Evolutionary conservation across 1,284 basidiomycete species (phyloP).

Genomic region (Abortiporus biennis): DNA sequence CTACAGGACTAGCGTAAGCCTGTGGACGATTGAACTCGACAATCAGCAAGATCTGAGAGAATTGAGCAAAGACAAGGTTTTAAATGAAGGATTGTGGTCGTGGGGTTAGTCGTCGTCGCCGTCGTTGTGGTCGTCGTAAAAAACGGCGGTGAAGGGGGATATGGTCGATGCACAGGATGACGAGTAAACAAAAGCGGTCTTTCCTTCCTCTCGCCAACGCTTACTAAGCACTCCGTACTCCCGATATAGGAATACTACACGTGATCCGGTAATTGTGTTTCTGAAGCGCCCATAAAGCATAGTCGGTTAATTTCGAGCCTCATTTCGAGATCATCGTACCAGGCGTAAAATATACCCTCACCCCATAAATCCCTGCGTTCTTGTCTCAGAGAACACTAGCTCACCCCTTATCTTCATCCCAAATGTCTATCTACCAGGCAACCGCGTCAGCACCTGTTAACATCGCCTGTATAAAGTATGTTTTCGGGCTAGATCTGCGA

Average conservation of each 20-base stretch:
- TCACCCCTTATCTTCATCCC: background rate
- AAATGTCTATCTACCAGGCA: slow-evolving; percentile 73
- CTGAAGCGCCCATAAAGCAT: too few relatives aligned
- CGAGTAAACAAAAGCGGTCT: slow-evolving; percentile 15
- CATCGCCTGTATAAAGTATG: slow-evolving; percentile 94
- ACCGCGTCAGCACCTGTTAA: slow-evolving; percentile 94
- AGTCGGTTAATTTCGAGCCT: too few relatives aligned
- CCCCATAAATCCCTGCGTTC: background rate
- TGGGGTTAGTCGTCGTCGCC: too few relatives aligned
- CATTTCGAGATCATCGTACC: too few relatives aligned
- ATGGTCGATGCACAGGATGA: slow-evolving; percentile 23
- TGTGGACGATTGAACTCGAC: background rate
- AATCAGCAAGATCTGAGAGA: background rate
- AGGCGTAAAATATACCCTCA: too few relatives aligned
- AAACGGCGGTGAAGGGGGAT: slow-evolving; percentile 22
- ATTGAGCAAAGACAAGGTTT: too few relatives aligned
- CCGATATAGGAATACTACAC: too few relatives aligned
- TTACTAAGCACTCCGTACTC: too few relatives aligned
- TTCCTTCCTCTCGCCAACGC: too few relatives aligned
- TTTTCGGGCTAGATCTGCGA: slow-evolving; percentile 9
- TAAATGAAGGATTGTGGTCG: too few relatives aligned
- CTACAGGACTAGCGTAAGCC: background rate
- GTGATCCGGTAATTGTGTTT: too few relatives aligned
- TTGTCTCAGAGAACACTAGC: background rate
- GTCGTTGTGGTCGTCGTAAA: slow-evolving; percentile 23